Conservation (phyloP, 306 rosid genomes). For the Amphicarpaea edgeworthii region DNA sequence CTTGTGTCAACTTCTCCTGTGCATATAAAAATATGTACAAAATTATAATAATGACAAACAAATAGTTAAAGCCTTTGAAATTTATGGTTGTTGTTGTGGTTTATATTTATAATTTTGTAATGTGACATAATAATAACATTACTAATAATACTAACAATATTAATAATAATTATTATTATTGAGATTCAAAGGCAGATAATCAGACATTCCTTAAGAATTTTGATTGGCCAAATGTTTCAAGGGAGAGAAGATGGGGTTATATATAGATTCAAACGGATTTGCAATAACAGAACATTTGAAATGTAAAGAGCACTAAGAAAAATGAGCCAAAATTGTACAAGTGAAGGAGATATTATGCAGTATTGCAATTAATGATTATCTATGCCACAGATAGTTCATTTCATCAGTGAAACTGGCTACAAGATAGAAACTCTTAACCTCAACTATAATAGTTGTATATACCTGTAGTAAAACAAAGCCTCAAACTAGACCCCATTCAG, state of each 20-base stretch:
- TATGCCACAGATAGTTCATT: not conserved
- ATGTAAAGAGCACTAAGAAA: not conserved
- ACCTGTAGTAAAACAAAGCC: too few species aligned
- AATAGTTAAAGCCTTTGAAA: not conserved
- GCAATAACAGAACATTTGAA: too few species aligned
- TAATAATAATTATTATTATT: too few species aligned
- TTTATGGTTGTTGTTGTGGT: not conserved
- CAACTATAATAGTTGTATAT: too few species aligned
- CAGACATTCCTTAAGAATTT: not conserved
- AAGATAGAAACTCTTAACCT: not conserved
- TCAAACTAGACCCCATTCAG: too few species aligned
- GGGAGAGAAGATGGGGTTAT: not conserved
- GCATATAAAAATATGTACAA: not conserved
- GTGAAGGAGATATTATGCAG: not conserved
- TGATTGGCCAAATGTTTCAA: not conserved
- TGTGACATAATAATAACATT: too few species aligned
- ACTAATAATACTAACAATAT: too few species aligned
- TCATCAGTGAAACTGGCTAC: slow-evolving; percentile 1
- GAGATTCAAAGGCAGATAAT: not conserved
- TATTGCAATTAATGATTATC: slow-evolving; percentile 11
- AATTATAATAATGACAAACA: not conserved
- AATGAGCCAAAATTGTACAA: not conserved
- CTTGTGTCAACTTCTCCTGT: slow-evolving; percentile 14
- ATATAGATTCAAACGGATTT: not conserved
- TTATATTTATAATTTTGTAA: not conserved